phyloP scores from a whole-genome alignment of 2,329 filamentous ascomycete species.

The Sclerotinia trifoliorum region DNA sequence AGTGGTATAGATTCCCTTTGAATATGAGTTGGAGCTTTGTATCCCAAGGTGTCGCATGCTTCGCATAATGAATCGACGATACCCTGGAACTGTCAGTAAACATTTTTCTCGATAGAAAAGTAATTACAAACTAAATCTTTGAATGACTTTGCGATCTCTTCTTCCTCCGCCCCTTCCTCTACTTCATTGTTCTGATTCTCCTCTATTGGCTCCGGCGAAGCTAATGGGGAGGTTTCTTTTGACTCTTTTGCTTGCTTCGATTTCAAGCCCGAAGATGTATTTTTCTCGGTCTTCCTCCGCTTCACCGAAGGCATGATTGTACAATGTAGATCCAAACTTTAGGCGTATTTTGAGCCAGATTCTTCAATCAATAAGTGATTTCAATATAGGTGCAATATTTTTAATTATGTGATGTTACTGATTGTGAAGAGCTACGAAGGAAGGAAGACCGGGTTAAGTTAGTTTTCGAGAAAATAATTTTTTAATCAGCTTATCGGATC shows the following conservation, averaged over 20 bases:
- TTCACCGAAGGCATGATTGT: conserved; percentile 39
- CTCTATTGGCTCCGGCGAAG: conserved; percentile 14
- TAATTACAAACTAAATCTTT: conserved; percentile 45
- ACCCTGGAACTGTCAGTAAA: conserved; percentile 50
- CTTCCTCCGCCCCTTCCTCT: conserved; percentile 28
- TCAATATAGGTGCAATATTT: neutral
- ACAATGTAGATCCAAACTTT: neutral
- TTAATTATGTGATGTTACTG: neutral
- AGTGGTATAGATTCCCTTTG: conserved; percentile 80
- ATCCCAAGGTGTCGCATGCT: conserved; percentile 78
- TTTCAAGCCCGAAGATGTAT: conserved; percentile 27
- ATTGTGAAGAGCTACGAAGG: neutral
- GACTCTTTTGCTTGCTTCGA: conserved; percentile 29
- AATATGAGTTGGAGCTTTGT: conserved; percentile 84
- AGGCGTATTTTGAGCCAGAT: neutral
- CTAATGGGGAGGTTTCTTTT: conserved; percentile 19
- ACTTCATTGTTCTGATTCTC: conserved; percentile 21
- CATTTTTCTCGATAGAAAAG: neutral
- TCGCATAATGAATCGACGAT: conserved; percentile 86
- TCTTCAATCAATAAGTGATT: neutral
- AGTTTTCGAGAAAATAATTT: conserved; percentile 29
- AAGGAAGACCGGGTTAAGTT: neutral
- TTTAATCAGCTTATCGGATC: conserved; percentile 40
- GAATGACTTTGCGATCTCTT: conserved; percentile 45
- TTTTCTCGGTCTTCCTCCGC: conserved; percentile 37